phyloP scores from a whole-genome alignment of 1,284 basidiomycete genomes.

The Cronartium quercuum region DNA sequence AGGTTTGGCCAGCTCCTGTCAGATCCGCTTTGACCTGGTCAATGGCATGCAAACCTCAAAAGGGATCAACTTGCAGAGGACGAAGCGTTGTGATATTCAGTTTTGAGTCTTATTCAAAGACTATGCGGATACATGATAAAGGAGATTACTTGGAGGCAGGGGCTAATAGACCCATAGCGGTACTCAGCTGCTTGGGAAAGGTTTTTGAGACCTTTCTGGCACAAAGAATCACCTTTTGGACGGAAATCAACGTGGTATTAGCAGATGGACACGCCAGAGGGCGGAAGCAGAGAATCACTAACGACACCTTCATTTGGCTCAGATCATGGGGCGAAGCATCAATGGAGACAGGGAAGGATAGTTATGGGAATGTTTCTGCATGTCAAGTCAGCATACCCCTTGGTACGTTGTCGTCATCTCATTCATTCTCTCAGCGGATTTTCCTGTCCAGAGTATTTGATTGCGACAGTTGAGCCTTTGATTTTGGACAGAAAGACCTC shows the following conservation, averaged over 20 bases:
- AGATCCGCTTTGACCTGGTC: too few relatives aligned
- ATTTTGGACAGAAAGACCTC: neutral
- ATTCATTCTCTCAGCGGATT: neutral
- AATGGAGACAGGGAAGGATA: slow-evolving; percentile 6
- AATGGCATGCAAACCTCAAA: too few relatives aligned
- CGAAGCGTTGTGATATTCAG: too few relatives aligned
- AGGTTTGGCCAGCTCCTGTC: too few relatives aligned
- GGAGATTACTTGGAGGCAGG: neutral
- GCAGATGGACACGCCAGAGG: neutral
- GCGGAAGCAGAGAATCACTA: neutral
- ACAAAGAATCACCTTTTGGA: neutral
- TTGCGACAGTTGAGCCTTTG: neutral
- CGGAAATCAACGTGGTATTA: neutral
- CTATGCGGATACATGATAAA: neutral
- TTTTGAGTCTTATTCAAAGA: too few relatives aligned
- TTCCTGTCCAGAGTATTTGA: neutral
- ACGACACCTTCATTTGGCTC: neutral
- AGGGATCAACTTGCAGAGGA: too few relatives aligned
- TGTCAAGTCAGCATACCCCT: neutral
- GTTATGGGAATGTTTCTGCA: neutral
- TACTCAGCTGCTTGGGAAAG: slow-evolving; percentile 4
- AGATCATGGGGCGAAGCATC: neutral
- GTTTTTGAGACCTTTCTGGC: neutral
- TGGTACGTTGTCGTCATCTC: neutral
- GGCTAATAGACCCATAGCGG: slow-evolving; percentile 3